Percentiles rank a stretch among this genome's conserved stretches.
These are phyloP conservation scores for Leptoxyphium fumago DNA, from an alignment of 2,329 filamentous ascomycete genomes.

Conservation along the genomic window DNA sequence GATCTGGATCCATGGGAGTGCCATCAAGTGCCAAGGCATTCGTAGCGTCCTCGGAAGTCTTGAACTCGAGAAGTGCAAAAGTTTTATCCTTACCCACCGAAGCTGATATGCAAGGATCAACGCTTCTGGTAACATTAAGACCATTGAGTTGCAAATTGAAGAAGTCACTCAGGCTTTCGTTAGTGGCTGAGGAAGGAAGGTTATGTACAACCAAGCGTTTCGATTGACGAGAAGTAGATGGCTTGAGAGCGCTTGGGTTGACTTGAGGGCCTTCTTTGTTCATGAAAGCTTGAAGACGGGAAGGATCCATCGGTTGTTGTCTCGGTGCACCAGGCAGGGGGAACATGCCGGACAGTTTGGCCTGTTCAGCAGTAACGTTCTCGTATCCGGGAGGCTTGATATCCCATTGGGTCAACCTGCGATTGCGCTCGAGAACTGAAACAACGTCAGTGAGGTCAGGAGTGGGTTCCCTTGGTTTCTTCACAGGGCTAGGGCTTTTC, in stretches of 20 bases:
- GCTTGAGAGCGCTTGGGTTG: conserved; percentile 69
- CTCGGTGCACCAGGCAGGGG: conserved; percentile 88
- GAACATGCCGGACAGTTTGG: conserved; percentile 98
- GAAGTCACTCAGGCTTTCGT: conserved; percentile 65
- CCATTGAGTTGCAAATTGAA: conserved; percentile 96
- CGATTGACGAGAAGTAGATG: conserved; percentile 82
- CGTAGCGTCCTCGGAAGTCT: conserved; percentile 72
- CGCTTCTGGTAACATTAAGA: conserved; percentile 74
- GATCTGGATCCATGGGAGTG: conserved; percentile 64
- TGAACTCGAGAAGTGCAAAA: conserved; percentile 87
- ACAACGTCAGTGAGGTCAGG: conserved; percentile 80
- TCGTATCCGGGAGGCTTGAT: conserved; percentile 98
- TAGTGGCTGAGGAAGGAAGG: conserved; percentile 55
- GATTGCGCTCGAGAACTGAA: conserved; percentile 72
- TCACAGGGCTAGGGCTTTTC: conserved; percentile 62
- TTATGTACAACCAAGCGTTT: conserved; percentile 86
- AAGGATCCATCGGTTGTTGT: conserved; percentile 89
- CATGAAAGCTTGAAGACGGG: conserved; percentile 88
- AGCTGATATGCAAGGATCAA: conserved; percentile 71
- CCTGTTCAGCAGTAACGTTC: conserved; percentile 94
- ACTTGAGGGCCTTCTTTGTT: conserved; percentile 63
- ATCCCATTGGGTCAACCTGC: conserved; percentile 95
- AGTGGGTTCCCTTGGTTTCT: conserved; percentile 87
- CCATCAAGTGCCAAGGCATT: conserved; percentile 82
- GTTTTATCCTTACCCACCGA: conserved; percentile 65